Evolutionary conservation across 2,329 filamentous ascomycete species (phyloP), one percentile per base, ranked within the genome.

Genomic region (Xylaria hypoxylon): DNA sequence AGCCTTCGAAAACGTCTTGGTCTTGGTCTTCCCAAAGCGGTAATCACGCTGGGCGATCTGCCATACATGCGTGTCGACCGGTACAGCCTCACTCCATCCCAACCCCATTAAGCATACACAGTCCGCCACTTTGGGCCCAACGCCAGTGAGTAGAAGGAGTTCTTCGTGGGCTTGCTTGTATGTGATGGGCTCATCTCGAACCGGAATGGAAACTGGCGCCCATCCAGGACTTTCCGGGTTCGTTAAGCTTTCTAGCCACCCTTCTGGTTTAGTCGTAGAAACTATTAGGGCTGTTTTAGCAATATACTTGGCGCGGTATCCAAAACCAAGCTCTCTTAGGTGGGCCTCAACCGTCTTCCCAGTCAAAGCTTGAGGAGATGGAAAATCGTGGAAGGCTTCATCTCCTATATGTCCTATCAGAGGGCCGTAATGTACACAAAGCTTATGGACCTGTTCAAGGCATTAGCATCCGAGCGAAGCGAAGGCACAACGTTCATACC

Each of bases 41-140:
- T 99, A 99, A 79, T 99, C 96, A 59, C 96, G 86, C 78, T 96
- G 93, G 0, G 96, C 96, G 75, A 99, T 98, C 82, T 98, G 94
- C 95, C 94, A 98, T 13, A 99, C 93, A 80, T 99, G 96, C 1
- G 96, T 99, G 79, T 99, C 96, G 35, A 99, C 92, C 0, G 96
- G 96, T 1, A 99, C 94, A 2, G 94, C 90, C 79, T 98, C 95
- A 35, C 92, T 92, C 95, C 96, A 99, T 31, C 94, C 95, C 15
- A 99, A 81, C 0, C 96, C 96, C 92, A 99, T 97, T 22, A 99
- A 82, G 76, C 92, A 97, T 7, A 98, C 94, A 76, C 96, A 99
- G 77, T 99, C 96, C 5, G 96, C 92, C 0, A 99, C 96, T 78
- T 99, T 99, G 0, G 96, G 96, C 0, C 96, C 96, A 5, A 99